These are phyloP conservation scores for Aspergillus felis DNA, from an alignment of 2,329 filamentous ascomycete genomes.

Conservation along the genomic window DNA sequence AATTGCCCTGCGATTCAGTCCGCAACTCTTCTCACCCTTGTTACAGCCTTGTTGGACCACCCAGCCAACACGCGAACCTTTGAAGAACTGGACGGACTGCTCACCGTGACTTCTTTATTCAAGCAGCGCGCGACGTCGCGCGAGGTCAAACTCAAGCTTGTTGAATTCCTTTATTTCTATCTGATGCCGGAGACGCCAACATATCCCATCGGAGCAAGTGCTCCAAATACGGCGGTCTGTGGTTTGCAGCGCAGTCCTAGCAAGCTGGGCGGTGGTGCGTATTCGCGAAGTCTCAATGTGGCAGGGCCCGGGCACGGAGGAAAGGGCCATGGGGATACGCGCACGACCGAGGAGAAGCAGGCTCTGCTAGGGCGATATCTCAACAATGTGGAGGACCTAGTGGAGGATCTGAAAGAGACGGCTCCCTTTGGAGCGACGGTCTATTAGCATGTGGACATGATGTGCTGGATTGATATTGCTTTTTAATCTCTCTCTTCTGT, in stretches of 20 bases:
- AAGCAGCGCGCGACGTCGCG: slow-evolving; percentile 79
- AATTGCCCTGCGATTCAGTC: slow-evolving; percentile 92
- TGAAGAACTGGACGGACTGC: slow-evolving; percentile 83
- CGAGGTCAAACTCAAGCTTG: slow-evolving; percentile 90
- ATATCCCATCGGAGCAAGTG: slow-evolving; percentile 23
- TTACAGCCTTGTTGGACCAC: slow-evolving; percentile 79
- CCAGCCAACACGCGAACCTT: slow-evolving; percentile 89
- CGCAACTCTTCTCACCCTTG: slow-evolving; percentile 81
- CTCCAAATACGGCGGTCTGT: slow-evolving; percentile 37
- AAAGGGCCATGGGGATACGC: slow-evolving; percentile 43
- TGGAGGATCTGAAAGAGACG: slow-evolving; percentile 76
- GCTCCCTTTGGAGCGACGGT: slow-evolving; percentile 64
- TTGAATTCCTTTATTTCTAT: slow-evolving; percentile 98
- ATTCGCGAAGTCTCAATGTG: slow-evolving; percentile 41
- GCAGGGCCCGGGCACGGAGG: slow-evolving; percentile 21
- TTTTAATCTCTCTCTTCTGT: slow-evolving; percentile 8
- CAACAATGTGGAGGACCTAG: slow-evolving; percentile 77
- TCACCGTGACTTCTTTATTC: slow-evolving; percentile 89
- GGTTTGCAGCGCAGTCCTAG: slow-evolving; percentile 65
- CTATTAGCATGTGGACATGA: slow-evolving; percentile 22
- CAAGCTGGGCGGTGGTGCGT: slow-evolving; percentile 60
- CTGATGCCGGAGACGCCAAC: slow-evolving; percentile 81
- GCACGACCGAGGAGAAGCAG: slow-evolving; percentile 78
- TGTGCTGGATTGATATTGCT: slow-evolving; percentile 5
- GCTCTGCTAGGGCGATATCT: slow-evolving; percentile 71